phyloP scores from a whole-genome alignment of 2,329 filamentous ascomycete genomes.

The Thyridium curvatum region DNA sequence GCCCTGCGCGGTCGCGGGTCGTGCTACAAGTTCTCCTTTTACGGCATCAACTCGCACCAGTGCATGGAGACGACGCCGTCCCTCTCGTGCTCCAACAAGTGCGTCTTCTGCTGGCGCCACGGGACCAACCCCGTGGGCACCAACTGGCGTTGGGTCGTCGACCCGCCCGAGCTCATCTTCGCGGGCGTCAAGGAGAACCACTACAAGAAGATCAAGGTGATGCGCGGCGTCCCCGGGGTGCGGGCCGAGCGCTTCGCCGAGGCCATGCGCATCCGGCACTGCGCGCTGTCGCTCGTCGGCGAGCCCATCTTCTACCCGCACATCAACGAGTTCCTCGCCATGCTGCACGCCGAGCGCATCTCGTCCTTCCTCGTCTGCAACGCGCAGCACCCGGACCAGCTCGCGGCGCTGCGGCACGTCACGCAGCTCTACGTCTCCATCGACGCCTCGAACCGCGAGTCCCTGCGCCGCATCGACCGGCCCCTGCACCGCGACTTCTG shows the following conservation, averaged over 20 bases:
- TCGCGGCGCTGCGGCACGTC: conserved; percentile 74
- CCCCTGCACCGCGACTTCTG: conserved; percentile 95
- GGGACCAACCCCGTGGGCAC: conserved; percentile 96
- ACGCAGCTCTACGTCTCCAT: conserved; percentile 97
- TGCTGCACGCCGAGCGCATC: conserved; percentile 82
- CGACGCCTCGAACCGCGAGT: conserved; percentile 86
- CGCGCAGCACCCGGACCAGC: conserved; percentile 88
- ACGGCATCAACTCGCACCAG: conserved; percentile 91
- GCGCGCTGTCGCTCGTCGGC: conserved; percentile 84
- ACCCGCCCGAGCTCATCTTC: conserved; percentile 85
- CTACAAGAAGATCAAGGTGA: conserved; percentile 97
- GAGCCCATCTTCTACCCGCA: conserved; percentile 99
- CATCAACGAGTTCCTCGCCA: conserved; percentile 83
- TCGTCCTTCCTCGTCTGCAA: conserved; percentile 96
- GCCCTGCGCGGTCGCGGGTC: conserved; percentile 87
- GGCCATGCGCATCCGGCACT: conserved; percentile 89
- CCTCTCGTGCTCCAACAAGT: conserved; percentile 95
- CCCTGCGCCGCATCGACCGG: conserved; percentile 79
- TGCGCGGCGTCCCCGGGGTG: conserved; percentile 89
- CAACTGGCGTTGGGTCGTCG: conserved; percentile 93
- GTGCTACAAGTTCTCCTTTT: conserved; percentile 97
- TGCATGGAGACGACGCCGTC: conserved; percentile 99
- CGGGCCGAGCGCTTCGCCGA: conserved; percentile 87
- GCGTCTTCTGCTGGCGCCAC: conserved; percentile 98
- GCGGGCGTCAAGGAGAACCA: conserved; percentile 84